phyloP scores from a whole-genome alignment of 78 protist genomes.

The Protostelium mycophagum region DNA sequence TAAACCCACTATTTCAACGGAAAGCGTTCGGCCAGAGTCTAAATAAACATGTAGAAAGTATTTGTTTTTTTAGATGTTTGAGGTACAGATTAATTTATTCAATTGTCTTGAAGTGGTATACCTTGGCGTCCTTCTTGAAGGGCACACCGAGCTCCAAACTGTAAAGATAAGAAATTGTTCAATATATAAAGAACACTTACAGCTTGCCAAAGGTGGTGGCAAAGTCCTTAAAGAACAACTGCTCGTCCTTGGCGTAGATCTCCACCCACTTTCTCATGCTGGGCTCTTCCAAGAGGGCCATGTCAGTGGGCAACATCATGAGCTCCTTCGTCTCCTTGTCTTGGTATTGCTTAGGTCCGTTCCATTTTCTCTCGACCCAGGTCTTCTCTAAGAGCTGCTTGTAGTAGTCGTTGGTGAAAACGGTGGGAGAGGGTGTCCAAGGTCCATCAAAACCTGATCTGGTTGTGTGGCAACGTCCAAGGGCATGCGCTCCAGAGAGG shows the following conservation, averaged over 20 bases:
- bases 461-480: conserved; percentile 62
- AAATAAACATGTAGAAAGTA: too few species aligned
- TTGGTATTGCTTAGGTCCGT: conserved; percentile 28
- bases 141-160: background rate
- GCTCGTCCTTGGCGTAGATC: conserved; percentile 60
- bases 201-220: background rate
- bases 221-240: conserved; percentile 55
- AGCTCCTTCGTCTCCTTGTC: conserved; percentile 33
- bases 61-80: too few species aligned
- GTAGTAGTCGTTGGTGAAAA: conserved; percentile 52
- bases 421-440: conserved; percentile 56
- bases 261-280: conserved; percentile 12
- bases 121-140: background rate
- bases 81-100: too few species aligned
- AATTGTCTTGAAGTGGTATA: background rate
- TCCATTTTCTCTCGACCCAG: conserved; percentile 4
- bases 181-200: too few species aligned
- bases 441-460: conserved; percentile 63
- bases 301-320: conserved; percentile 74
- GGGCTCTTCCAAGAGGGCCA: conserved; percentile 60
- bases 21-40: too few species aligned
- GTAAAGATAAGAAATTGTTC: too few species aligned
- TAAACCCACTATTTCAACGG: too few species aligned
- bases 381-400: conserved; percentile 17
- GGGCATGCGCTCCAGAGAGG: conserved; percentile 74